Base-by-base conservation (phyloP, 2,329 filamentous ascomycete species). In the Aureobasidium sp. region DNA sequence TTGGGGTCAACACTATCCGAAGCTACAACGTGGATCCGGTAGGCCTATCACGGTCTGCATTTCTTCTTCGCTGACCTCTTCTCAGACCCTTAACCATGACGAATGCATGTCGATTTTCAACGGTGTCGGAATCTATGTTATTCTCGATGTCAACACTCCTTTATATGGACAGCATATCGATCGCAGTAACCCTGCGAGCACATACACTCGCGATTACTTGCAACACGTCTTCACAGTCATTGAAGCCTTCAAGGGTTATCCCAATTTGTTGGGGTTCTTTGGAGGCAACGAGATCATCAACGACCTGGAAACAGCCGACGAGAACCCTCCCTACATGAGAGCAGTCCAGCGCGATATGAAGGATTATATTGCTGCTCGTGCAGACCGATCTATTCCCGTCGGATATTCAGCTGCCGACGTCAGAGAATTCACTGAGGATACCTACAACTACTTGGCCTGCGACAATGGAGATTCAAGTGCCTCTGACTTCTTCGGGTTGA, bases 351-450 rank as follows among this genome's bases (percentile, higher is more conserved):
- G 86, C 67, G 86, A 89, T 66, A 77, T 88, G 72, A 87, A 88
- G 74, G 80, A 85, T 64, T 89, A 88, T 73, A 87, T 88, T 69
- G 76, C 79, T 55, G 80, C 82, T 61, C 81, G 87, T 66, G 73
- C 78, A 6, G 67, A 77, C 37, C 82, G 86, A 58, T 67, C 75
- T 31, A 87, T 88, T 64, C 85, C 85, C 5, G 85, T 88, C 29
- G 86, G 86, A 34, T 89, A 89, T 76, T 86, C 83, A 20, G 85
- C 86, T 62, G 89, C 89, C 53, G 89, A 92, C 72, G 89, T 93
- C 44, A 86, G 89, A 64, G 77, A 83, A 1, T 84, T 90, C 49
- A 82, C 91, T 20, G 80, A 87, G 71, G 89, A 92, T 69, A 87
- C 84, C 60, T 91, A 82, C 83, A 85, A 87, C 72, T 92, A 89